Base-by-base conservation (phyloP, 371 early-diverging fungal species). In the Entomophthora muscae region DNA sequence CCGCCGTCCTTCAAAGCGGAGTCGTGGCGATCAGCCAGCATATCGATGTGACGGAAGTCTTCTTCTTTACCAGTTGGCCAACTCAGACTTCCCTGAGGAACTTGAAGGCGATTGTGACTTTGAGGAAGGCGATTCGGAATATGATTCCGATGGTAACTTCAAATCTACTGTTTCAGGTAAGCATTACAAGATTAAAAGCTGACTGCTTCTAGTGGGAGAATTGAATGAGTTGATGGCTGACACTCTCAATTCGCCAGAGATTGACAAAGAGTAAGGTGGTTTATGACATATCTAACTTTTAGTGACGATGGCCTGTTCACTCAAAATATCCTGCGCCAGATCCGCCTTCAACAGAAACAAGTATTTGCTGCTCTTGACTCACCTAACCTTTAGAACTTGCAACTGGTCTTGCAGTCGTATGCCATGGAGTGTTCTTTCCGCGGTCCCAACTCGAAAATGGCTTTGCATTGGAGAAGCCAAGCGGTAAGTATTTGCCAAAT, bases 341-440 rank as follows among this genome's bases (percentile, higher is more conserved):
- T 61, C 7, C 12, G 61, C 13, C 10, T 17, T n/a, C 61, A 61
- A 24, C 31, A 32, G 61, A 31, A 61, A 24, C 13, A 28, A 10
- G 61, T 61, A 61, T 12, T 12, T 32, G 2, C 17, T 61, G 13
- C 24, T 3, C n/a, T 28, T 30, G 2, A 5, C 17, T 24, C 23
- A n/a, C 2, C 30, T 32, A 51, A n/a, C n/a, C 22, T 32, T 33
- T 42, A 65, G 32, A 65, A 65, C 52, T 42, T 61, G 32, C 65
- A 65, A 55, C 31, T 65, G 2, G 59, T 65, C 3, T 13, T 65
- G 2, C 65, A 65, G 33, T 28, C 65, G 17, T 65, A 61, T 52
- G 29, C 61, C 12, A 17, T 65, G 23, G 65, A 65, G 32, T 24
- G n/a, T 29, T 31, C 29, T 7, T 17, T 65, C 31, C 22, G 52